Percentiles rank a stretch among this genome's conserved stretches.
phyloP scores from a whole-genome alignment of 2,329 filamentous ascomycete species.

The Aspergillus nomiae region DNA sequence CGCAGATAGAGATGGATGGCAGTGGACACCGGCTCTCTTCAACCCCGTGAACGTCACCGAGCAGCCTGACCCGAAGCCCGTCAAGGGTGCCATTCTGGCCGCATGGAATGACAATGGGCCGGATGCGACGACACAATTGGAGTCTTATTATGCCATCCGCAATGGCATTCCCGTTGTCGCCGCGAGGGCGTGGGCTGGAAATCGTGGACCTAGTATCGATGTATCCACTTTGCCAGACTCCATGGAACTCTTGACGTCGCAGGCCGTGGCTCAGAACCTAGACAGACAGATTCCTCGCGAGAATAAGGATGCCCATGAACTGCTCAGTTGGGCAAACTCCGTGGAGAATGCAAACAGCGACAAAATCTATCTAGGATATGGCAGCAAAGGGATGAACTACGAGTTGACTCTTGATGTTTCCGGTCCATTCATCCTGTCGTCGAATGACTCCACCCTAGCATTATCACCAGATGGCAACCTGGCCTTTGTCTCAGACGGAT shows the following conservation, averaged over 20 bases:
- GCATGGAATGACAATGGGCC: slow-evolving; percentile 60
- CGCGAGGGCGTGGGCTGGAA: slow-evolving; percentile 58
- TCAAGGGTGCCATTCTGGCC: slow-evolving; percentile 54
- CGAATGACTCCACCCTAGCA: slow-evolving; percentile 46
- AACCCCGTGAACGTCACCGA: slow-evolving; percentile 52
- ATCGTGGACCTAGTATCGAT: slow-evolving; percentile 46
- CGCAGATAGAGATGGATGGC: slow-evolving; percentile 45
- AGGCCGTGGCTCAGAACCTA: slow-evolving; percentile 53
- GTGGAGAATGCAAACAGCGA: slow-evolving; percentile 36
- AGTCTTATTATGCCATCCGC: slow-evolving; percentile 55
- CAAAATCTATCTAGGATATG: slow-evolving; percentile 39
- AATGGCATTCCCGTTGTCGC: slow-evolving; percentile 54
- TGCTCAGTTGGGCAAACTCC: slow-evolving; percentile 39
- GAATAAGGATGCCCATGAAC: slow-evolving; percentile 17
- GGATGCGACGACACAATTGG: slow-evolving; percentile 54
- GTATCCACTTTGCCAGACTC: slow-evolving; percentile 38
- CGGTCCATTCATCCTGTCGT: slow-evolving; percentile 49
- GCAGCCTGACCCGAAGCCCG: slow-evolving; percentile 46
- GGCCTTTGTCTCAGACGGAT: slow-evolving; percentile 48
- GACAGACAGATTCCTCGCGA: slow-evolving; percentile 30
- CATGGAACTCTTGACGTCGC: slow-evolving; percentile 45
- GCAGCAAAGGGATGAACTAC: slow-evolving; percentile 60
- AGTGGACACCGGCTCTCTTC: slow-evolving; percentile 55
- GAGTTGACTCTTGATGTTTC: slow-evolving; percentile 53
- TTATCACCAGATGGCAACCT: slow-evolving; percentile 41